Base-by-base conservation (phyloP, 108 stramenopile species). In the Parmales sp. region DNA sequence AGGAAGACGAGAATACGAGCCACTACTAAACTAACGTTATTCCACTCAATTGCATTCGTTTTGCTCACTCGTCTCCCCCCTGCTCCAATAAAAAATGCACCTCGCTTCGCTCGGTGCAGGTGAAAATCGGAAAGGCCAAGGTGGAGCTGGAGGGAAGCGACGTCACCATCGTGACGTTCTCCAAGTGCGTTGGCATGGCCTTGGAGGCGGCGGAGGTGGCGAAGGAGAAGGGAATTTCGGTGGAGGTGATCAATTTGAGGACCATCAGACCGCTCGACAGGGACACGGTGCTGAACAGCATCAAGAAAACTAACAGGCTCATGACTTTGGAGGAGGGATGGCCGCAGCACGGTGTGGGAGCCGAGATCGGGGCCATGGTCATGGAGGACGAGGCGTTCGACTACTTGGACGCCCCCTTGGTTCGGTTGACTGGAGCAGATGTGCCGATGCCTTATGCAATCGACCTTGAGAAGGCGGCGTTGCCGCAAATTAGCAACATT, bases 401-500 rank as follows among this genome's bases (percentile, higher is more conserved):
- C 82, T 95, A 94, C 84, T 82, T 99, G 78, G 98, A 99, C 86
- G 98, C 98, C 3, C 98, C 98, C 31, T 79, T 94, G 78, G 93
- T 96, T 69, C 87, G 98, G 50, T 88, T 99, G 54, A 94, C 92
- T 22, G 96, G 95, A 69, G 98, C 95, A 1, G 98, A 99, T 83
- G 92, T 99, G 50, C 98, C 98, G 64, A 98, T 97, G 95, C 92
- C 98, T n/a, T 99, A 99, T 80, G 95, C 96, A 18, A 76, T 69
- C 20, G 91, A 88, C 67, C 76, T 98, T 67, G 96, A 99, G 79
- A 77, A 86, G 74, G 85, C 89, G 26, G 83, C 94, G 39, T 78
- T 99, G 45, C 98, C 98, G 16, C 87, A 92, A 66, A 71, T 92
- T 45, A 80, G 85, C 22, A 92, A 99, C 85, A 89, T 99, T 72